Conservation (phyloP, 73 alveolate genomes). For the Breviolum minutum region DNA sequence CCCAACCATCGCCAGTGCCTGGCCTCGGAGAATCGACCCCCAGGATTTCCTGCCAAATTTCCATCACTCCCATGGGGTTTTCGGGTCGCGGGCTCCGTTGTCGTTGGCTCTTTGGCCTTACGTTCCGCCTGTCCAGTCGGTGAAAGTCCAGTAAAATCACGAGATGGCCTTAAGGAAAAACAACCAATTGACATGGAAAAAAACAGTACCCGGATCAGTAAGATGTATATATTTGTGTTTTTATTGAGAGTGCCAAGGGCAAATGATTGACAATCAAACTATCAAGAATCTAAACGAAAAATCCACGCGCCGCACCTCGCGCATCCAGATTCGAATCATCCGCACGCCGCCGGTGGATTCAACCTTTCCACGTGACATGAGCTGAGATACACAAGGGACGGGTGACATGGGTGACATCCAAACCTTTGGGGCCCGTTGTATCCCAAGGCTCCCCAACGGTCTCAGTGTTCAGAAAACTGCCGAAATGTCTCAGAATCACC, state of each 20-base stretch:
- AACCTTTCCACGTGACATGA: not conserved
- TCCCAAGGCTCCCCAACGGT: not conserved
- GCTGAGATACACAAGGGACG: not conserved
- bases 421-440: not conserved
- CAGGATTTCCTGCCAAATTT: too few relatives aligned
- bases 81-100: not conserved
- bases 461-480: slow-evolving; percentile 83
- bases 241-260: not conserved
- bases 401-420: not conserved
- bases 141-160: too few relatives aligned
- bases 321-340: slow-evolving; percentile 86
- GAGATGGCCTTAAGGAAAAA: not conserved
- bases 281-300: too few relatives aligned
- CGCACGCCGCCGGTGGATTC: slow-evolving; percentile 62
- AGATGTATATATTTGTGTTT: not conserved
- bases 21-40: not conserved
- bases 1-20: slow-evolving; percentile 23
- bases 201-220: not conserved
- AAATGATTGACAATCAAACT: not conserved
- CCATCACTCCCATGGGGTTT: too few relatives aligned
- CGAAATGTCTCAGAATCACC: slow-evolving; percentile 63
- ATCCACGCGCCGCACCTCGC: not conserved
- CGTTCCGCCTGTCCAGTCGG: slow-evolving; percentile 47
- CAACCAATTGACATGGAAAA: not conserved
- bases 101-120: slow-evolving; percentile 71